Evolutionary conservation across 495 filamentous ascomycete genomes (phyloP).

Genomic region (Sphaerosporella brunnea): DNA sequence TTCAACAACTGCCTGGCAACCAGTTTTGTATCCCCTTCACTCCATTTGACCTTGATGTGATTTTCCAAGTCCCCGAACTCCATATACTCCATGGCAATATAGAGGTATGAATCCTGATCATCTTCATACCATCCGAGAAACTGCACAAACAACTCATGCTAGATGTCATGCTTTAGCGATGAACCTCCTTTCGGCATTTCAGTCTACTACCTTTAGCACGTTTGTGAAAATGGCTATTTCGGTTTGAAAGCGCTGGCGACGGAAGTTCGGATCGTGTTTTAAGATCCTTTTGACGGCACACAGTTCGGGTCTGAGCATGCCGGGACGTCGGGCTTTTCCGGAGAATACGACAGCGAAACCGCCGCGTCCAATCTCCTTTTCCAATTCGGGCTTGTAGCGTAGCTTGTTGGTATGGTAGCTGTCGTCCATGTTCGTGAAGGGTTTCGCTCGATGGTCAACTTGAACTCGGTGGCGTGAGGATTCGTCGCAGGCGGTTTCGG

Average conservation of each 20-base stretch:
- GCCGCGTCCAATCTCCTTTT: background rate
- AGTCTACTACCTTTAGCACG: background rate
- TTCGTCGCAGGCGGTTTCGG: no score
- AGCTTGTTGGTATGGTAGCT: no score
- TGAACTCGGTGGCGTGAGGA: no score
- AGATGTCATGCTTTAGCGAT: constrained; percentile 2
- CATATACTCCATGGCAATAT: constrained; percentile 11
- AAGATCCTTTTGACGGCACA: constrained; percentile 2
- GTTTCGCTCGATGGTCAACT: no score
- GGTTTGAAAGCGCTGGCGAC: background rate
- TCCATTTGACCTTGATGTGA: constrained; percentile 4
- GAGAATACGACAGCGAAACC: background rate
- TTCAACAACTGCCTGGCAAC: constrained; percentile 1
- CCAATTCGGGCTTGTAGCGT: no score
- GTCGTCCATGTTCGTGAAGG: no score
- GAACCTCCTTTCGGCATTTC: background rate
- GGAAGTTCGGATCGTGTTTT: background rate
- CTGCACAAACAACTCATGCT: constrained; percentile 6
- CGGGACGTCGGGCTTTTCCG: background rate
- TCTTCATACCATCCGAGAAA: constrained; percentile 8
- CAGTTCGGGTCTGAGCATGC: background rate
- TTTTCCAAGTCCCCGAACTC: constrained; percentile 1
- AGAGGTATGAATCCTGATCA: constrained; percentile 6
- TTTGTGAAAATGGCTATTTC: background rate
- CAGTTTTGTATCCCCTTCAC: background rate